Conservation (phyloP, 495 filamentous ascomycete species). For the Aspergillus cavernicola region DNA sequence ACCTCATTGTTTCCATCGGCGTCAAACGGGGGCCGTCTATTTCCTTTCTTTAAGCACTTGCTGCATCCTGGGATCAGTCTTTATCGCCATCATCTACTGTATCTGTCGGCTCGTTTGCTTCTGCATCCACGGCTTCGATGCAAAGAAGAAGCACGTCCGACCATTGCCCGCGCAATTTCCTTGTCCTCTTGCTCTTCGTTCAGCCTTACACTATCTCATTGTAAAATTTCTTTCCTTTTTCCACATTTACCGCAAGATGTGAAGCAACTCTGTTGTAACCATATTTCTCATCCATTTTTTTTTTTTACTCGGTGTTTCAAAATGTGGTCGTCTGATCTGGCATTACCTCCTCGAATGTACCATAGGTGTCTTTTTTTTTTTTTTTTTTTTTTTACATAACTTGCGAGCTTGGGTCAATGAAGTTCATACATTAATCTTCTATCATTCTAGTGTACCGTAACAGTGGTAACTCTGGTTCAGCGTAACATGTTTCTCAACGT, state of each 20-base stretch:
- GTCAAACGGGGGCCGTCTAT: slow-evolving; percentile 5
- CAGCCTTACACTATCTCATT: not conserved
- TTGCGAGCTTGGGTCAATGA: not conserved
- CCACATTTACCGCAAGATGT: not conserved
- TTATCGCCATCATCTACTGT: not conserved
- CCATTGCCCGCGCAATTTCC: not conserved
- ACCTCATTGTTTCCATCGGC: slow-evolving; percentile 5
- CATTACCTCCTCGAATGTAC: not conserved
- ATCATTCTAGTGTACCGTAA: not conserved
- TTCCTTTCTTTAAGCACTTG: not conserved
- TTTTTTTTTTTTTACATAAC: not conserved
- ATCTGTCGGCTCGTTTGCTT: too few relatives aligned
- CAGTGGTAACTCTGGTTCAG: too few relatives aligned
- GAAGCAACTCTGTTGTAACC: not conserved
- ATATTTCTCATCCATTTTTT: not conserved
- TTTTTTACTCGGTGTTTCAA: not conserved
- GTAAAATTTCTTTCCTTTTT: not conserved
- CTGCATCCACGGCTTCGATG: not conserved
- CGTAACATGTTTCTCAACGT: too few relatives aligned
- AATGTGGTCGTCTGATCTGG: not conserved
- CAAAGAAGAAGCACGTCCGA: not conserved
- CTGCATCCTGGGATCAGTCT: slow-evolving; percentile 9
- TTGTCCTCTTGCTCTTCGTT: not conserved
- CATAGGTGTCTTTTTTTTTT: too few relatives aligned
- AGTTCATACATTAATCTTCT: not conserved